phyloP scores from a whole-genome alignment of 129 eudicot species.

The Silybum marianum region DNA sequence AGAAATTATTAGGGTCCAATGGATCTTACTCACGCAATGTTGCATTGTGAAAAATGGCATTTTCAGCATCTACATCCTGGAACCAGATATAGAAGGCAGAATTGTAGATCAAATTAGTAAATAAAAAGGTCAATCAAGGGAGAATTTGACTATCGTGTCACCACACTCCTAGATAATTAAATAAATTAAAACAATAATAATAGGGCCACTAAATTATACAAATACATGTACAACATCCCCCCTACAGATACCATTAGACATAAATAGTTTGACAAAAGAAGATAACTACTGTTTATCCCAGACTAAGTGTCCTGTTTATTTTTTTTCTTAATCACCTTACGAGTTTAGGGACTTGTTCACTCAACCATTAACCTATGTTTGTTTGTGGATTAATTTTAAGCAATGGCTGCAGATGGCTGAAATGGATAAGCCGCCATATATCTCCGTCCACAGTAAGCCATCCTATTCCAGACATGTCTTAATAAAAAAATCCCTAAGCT shows the following conservation, averaged over 20 bases:
- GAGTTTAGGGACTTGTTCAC: not conserved
- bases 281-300: not conserved
- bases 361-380: not conserved
- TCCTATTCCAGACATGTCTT: not conserved
- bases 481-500: not conserved
- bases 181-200: not conserved
- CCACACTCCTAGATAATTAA: not conserved
- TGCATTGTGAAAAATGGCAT: conserved; percentile 90
- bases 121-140: not conserved
- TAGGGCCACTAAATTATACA: conserved; percentile 1
- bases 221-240: not conserved
- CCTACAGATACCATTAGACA: conserved; percentile 8
- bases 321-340: not conserved
- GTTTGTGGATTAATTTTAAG: not conserved
- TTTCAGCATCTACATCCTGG: conserved; percentile 96
- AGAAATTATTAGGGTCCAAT: not conserved
- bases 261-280: not conserved
- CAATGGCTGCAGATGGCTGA: not conserved
- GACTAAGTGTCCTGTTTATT: not conserved
- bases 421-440: not conserved
- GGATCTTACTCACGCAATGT: conserved; percentile 88
- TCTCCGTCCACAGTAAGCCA: not conserved
- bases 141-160: not conserved
- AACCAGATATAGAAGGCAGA: not conserved
- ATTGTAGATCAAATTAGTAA: not conserved